Percentiles rank a stretch among this genome's conserved stretches.
Evolutionary conservation across 2,329 filamentous ascomycete species (phyloP).

Genomic region (Thelonectria rubi): DNA sequence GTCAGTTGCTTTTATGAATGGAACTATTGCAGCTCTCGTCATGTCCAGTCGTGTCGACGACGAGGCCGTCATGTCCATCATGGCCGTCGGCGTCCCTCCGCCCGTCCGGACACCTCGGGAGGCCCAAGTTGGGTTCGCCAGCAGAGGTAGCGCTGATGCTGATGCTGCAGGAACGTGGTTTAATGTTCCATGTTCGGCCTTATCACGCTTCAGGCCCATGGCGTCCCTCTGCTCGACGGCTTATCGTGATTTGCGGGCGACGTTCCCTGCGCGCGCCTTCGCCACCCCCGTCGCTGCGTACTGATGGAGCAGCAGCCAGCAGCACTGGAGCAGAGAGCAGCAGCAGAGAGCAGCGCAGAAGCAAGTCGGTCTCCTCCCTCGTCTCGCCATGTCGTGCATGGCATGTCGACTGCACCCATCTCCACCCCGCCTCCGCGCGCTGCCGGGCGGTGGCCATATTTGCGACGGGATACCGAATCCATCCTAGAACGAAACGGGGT

Average conservation of each 20-base stretch:
- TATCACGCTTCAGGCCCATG: slow-evolving; percentile 8
- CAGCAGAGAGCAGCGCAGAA: no score
- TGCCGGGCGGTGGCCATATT: slow-evolving; percentile 5
- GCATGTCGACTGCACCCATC: slow-evolving; percentile 1
- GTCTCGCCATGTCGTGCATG: slow-evolving; percentile 21
- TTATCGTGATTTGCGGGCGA: slow-evolving; percentile 12
- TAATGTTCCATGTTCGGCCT: neutral
- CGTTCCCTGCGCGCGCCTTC: neutral
- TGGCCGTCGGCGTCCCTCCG: slow-evolving; percentile 3
- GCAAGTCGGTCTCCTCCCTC: neutral
- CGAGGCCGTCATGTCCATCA: neutral
- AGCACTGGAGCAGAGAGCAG: no score
- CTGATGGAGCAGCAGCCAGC: no score
- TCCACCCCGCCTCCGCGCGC: slow-evolving; percentile 18
- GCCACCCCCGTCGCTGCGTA: neutral
- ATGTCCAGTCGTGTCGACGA: neutral
- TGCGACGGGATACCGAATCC: slow-evolving; percentile 3
- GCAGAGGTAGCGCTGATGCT: slow-evolving; percentile 9
- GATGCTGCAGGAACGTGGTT: slow-evolving; percentile 23
- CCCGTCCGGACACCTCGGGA: neutral
- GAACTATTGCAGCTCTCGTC: neutral
- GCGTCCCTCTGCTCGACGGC: neutral
- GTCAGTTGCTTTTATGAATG: neutral
- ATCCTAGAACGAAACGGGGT: neutral
- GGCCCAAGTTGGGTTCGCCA: neutral